These are phyloP conservation scores for Osmanthus fragrans DNA, from an alignment of 257 asterid species.

Conservation along the genomic window DNA sequence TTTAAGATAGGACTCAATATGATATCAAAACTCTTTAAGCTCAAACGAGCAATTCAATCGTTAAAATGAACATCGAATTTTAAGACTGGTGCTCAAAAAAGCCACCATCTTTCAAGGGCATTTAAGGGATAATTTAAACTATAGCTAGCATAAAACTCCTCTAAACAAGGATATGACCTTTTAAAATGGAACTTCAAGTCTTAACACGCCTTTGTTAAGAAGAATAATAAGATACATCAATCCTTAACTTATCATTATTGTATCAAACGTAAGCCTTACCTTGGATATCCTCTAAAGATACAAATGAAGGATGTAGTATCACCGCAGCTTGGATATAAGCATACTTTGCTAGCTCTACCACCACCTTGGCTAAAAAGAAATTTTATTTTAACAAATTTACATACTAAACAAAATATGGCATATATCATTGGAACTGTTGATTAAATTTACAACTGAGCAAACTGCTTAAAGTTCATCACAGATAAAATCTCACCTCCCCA, in stretches of 20 bases:
- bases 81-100: no score
- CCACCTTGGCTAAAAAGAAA: constrained; percentile 60
- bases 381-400: background rate
- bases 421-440: background rate
- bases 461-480: background rate
- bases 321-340: constrained; percentile 59
- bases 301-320: constrained; percentile 64
- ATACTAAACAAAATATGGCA: background rate
- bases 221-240: background rate
- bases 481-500: constrained; percentile 56
- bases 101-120: no score
- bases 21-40: no score
- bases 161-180: no score
- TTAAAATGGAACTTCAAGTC: no score
- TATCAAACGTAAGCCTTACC: constrained; percentile 29
- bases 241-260: background rate
- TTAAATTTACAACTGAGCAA: background rate
- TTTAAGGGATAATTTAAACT: no score
- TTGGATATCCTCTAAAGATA: constrained; percentile 48
- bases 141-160: no score
- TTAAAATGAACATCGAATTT: no score
- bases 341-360: constrained; percentile 52
- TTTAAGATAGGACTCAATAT: no score
- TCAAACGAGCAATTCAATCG: no score
- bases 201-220: background rate